Evolutionary conservation across 371 early-diverging fungal genomes (phyloP), one percentile per base, ranked within the genome.

Genomic region (Mucor indicus): DNA sequence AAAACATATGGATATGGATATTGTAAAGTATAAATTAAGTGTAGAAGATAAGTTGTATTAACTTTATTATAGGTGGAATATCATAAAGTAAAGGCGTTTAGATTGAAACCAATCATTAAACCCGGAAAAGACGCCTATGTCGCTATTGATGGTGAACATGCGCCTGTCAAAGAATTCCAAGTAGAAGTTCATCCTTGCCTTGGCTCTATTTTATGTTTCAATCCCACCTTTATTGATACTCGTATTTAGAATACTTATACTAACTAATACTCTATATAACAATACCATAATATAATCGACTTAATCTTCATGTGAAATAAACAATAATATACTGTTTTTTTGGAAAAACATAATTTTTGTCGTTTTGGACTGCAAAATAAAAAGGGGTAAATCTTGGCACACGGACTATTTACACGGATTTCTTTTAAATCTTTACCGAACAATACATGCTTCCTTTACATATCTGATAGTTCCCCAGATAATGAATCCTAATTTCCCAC

Each of bases 131-230:
- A 60, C 12, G 68, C 72, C 1, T 81, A 69, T 40, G 68, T 83
- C 4, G 69, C 81, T 4, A 72, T 83, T 41, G 83, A 83, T 53
- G 83, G 83, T 7, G 81, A 83, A 38, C 80, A 75, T 43, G 72
- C 75, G 24, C 77, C 79, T 10, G 61, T 59, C 16, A 66, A 67
- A 21, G 69, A 79, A 2, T 78, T 80, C 50, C 83, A 83, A 46
- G 79, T 79, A 3, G 73, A 83, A 43, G 79, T 77, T 7, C 81
- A 79, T 50, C 71, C 74, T 25, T 57, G 69, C 13, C 48, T 80
- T 10, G 69, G 60, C 10, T 69, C 60, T 23, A 64, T 81, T 3
- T 24, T 49, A 25, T 40, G 41, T 17, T 15, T 44, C 21, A 44
- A 31, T 23, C 39, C 45, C 11, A 38, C 37, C 15, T 41, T 44